These are phyloP conservation scores for Tetrahymena borealis DNA, from an alignment of 73 alveolate genomes.

Conservation along the genomic window DNA sequence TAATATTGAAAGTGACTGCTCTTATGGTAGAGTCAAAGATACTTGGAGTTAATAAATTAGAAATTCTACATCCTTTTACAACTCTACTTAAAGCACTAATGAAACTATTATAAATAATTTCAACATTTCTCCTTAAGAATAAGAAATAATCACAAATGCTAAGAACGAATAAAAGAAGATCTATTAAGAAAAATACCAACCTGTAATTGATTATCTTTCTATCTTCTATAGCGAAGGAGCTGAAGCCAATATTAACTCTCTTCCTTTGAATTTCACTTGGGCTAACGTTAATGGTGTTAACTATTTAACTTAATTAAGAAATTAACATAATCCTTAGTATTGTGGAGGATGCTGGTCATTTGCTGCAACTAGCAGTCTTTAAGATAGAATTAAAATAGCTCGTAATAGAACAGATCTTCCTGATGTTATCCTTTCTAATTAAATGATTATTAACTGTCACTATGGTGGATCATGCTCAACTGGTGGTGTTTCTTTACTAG, in stretches of 20 bases:
- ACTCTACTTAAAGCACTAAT: not conserved
- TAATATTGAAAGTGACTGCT: conserved; percentile 66
- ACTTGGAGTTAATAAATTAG: conserved; percentile 30
- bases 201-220: not conserved
- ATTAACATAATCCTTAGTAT: conserved; percentile 63
- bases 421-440: conserved; percentile 57
- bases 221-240: not conserved
- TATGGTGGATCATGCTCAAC: conserved; percentile 71
- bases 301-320: conserved; percentile 54
- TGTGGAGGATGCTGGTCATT: conserved; percentile 92
- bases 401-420: conserved; percentile 81
- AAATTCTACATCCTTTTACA: not conserved
- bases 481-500: conserved; percentile 76
- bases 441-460: conserved; percentile 65
- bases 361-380: conserved; percentile 66
- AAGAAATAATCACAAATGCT: not conserved
- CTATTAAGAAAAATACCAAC: not conserved
- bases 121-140: not conserved
- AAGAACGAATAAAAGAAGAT: not conserved
- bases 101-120: no score
- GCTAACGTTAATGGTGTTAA: conserved; percentile 75
- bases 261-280: conserved; percentile 63
- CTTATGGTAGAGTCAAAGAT: conserved; percentile 68
- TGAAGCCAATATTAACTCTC: not conserved
- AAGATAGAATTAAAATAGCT: conserved; percentile 69